Conservation (phyloP, 108 stramenopile species). For the Nitzschia sp. region DNA sequence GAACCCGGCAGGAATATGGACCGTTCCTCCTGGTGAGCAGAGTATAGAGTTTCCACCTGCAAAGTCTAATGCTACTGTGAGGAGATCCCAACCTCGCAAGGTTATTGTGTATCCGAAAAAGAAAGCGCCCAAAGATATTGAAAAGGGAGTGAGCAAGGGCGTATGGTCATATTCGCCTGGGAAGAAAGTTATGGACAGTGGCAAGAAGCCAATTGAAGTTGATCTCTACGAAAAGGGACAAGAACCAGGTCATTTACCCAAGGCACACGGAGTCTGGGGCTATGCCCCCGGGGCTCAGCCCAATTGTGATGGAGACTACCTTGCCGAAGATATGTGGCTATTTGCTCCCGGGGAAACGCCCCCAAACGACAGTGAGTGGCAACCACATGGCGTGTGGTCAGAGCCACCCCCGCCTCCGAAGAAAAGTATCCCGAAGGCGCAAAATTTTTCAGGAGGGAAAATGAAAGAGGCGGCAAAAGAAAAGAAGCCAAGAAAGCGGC, state of each 20-base stretch:
- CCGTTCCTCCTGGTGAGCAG: background rate
- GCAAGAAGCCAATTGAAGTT: constrained; percentile 16
- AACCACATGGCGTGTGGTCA: constrained; percentile 19
- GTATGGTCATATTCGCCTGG: constrained; percentile 20
- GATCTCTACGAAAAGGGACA: constrained; percentile 5
- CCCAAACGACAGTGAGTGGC: constrained; percentile 15
- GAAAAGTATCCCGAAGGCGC: constrained; percentile 1
- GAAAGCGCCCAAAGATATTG: constrained; percentile 14
- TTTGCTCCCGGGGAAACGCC: constrained; percentile 23
- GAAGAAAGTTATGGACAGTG: constrained; percentile 22
- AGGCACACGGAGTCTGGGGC: constrained; percentile 20
- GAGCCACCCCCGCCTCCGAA: background rate
- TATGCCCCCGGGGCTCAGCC: constrained; percentile 10
- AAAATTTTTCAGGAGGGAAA: background rate
- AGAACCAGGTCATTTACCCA: background rate
- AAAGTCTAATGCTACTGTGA: background rate
- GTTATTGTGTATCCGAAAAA: constrained; percentile 10
- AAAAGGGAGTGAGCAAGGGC: constrained; percentile 8
- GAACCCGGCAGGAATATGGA: constrained; percentile 14
- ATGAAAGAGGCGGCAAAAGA: background rate
- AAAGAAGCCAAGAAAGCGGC: background rate
- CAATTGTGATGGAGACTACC: constrained; percentile 13
- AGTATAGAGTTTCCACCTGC: background rate
- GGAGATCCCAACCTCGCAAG: background rate
- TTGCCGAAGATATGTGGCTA: constrained; percentile 16